Base-by-base conservation (phyloP, 139 green algal species). In the Closterium sp. region DNA sequence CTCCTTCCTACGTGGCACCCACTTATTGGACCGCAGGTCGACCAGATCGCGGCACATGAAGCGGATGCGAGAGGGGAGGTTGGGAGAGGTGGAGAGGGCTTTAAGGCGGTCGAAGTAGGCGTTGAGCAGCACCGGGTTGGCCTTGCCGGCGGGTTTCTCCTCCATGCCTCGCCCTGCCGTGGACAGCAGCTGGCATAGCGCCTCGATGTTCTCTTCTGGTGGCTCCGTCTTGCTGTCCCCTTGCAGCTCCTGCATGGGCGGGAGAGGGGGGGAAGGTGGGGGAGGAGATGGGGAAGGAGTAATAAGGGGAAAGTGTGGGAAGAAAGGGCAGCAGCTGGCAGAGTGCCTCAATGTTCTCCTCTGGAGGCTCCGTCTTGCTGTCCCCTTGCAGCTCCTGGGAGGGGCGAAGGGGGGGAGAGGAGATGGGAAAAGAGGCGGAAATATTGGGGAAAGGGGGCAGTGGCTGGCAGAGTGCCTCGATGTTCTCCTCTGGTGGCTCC, bases 381-480 rank as follows among this genome's bases (percentile, higher is more conserved):
- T 50, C 38, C 1, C 38, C 38, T 50, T 50, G 38, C 38, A 50
- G 7, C 38, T 50, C 38, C 38, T 50, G 62, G 27, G 17, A 79
- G 19, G 5, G 62, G 62, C 88, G n/a, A 95, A 13, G 19, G 62
- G 2, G 17, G 62, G 5, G 11, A 24, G 17, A 1, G 38, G 38
- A 85, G 30, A 45, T 31, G 45, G 93, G 91, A 9, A n/a, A n/a
- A n/a, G n/a, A n/a, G n/a, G n/a, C n/a, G n/a, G n/a, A n/a, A n/a
- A n/a, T n/a, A n/a, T n/a, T n/a, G n/a, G n/a, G n/a, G n/a, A n/a
- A n/a, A n/a, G n/a, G n/a, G n/a, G 90, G 94, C 87, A 99, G 90
- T 92, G 99, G 97, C 96, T 99, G 99, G 95, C 96, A 98, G 70
- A 99, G 94, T 92, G 97, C 98, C 97, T 99, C 98, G 13, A 99